Base-by-base conservation (phyloP, 1,139 yeast genomes). In the Pichia sp. region DNA sequence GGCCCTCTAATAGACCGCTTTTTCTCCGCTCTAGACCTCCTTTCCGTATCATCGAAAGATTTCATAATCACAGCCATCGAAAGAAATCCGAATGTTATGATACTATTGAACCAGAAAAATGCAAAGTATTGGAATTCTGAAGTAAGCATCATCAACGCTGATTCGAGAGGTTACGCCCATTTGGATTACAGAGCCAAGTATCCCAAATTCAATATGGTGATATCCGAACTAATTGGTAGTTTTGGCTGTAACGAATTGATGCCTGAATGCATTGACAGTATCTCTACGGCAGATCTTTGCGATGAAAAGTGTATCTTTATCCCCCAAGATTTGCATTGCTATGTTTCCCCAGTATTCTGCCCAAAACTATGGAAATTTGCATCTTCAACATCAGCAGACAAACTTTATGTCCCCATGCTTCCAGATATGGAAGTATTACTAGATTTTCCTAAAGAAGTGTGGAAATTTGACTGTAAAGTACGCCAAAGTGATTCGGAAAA, bases 161-260 rank as follows among this genome's bases (percentile, higher is more conserved):
- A 90, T 68, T 79, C 84, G 69, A 72, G 90, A 32, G 43, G 43
- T 29, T 57, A 48, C 16, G 8, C 11, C 2, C 10, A 49, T 31
- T 45, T 53, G 10, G 4, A 40, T 5, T 40, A 46, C 26, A 19
- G 23, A 13, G 4, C 11, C 1, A 4, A 32, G 26, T 15, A 23
- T 16, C 45, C 51, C 6, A 32, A 31, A 36, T 75, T 77, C 52
- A 79, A 87, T 63, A 66, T 90, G 47, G 77, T 90, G 13, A 76
- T 92, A 1, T 86, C 95, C 46, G 98, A 92, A 67, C 73, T 92
- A 36, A 69, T 92, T 31, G 97, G 97, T 2, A 88, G 96, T 6
- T 86, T 90, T 72, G 97, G 96, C 1, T 93, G 95, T 67, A 92
- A 92, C 68, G 98, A 92, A 66, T 74, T 88, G 15, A 78, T 89